These are phyloP conservation scores for Chaetomium globosum DNA, from an alignment of 2,329 filamentous ascomycete genomes.

Conservation along the genomic window DNA sequence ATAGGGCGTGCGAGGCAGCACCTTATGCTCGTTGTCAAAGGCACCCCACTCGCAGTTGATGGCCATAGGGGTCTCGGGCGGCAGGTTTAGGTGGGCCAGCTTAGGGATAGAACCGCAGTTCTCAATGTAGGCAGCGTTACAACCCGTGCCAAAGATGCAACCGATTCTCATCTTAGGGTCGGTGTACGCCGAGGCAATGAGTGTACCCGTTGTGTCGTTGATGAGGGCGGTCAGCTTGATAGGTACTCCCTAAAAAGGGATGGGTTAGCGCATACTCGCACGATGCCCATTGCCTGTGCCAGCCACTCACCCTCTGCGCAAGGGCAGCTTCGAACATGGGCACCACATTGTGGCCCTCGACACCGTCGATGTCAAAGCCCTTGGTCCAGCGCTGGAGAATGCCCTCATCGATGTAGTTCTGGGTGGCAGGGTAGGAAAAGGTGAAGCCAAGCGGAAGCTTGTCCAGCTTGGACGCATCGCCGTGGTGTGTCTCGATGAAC, in stretches of 20 bases:
- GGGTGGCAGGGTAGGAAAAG: conserved; percentile 92
- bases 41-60: conserved; percentile 99
- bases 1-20: conserved; percentile 82
- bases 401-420: conserved; percentile 91
- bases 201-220: conserved; percentile 95
- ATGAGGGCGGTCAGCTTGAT: conserved; percentile 92
- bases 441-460: conserved; percentile 86
- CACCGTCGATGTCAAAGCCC: conserved; percentile 90
- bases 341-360: conserved; percentile 88
- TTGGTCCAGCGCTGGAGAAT: conserved; percentile 96
- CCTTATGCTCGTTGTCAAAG: conserved; percentile 90
- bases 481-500: conserved; percentile 85
- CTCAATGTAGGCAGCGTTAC: conserved; percentile 99
- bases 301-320: conserved; percentile 60
- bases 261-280: conserved; percentile 25
- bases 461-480: conserved; percentile 61
- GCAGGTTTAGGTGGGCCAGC: conserved; percentile 86
- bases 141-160: conserved; percentile 97
- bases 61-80: conserved; percentile 80
- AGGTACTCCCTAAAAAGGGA: conserved; percentile 67
- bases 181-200: conserved; percentile 97
- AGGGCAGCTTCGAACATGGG: conserved; percentile 83
- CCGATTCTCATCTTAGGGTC: conserved; percentile 90
- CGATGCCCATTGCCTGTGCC: not conserved
- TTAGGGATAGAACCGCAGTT: conserved; percentile 88